Evolutionary conservation across 2,329 filamentous ascomycete genomes (phyloP), one percentile per base, ranked within the genome.

Genomic region (Pestalotiopsis sp.): DNA sequence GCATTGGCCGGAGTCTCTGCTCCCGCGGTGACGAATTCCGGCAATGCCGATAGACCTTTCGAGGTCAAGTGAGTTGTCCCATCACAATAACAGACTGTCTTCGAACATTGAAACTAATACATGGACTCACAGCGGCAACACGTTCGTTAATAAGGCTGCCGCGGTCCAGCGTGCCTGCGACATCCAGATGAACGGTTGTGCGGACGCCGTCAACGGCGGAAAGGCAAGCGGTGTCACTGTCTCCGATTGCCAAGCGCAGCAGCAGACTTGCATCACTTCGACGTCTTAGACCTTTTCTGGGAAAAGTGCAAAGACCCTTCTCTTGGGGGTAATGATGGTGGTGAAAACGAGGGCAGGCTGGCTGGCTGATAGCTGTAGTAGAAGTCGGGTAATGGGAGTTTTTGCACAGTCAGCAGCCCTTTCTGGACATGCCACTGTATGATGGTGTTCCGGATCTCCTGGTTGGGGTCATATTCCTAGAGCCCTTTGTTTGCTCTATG

Each of bases 81-180:
- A 25, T 61, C 23, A 59, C 14, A 9, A 7, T 31, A 13, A n/a
- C 56, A 9, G 25, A 12, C 20, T 31, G 12, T 4, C 49, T 49
- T 2, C 61, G n/a, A 5, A 7, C 13, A n/a, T 25, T 20, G 20
- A 64, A 25, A n/a, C 38, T 27, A 12, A 27, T n/a, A 61, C 31
- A 38, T 36, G 39, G 27, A 20, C n/a, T 41, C 14, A 56, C 45
- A 66, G 64, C 17, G 72, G 76, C 23, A 81, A 82, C 80, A 89
- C 82, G 49, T 91, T 92, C 75, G 85, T 85, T 52, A 86, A 86
- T 75, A 76, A 86, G 72, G 79, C 76, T 3, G 86, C 85, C 11
- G 90, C 90, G 23, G 79, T 86, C 56, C 85, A 90, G 78, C 83
- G 90, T 61, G 85, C 88, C 45, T 92, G 90, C 75, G 85, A 89